Conservation (phyloP, 208 protist species). For the Acanthamoeba divionensis region DNA sequence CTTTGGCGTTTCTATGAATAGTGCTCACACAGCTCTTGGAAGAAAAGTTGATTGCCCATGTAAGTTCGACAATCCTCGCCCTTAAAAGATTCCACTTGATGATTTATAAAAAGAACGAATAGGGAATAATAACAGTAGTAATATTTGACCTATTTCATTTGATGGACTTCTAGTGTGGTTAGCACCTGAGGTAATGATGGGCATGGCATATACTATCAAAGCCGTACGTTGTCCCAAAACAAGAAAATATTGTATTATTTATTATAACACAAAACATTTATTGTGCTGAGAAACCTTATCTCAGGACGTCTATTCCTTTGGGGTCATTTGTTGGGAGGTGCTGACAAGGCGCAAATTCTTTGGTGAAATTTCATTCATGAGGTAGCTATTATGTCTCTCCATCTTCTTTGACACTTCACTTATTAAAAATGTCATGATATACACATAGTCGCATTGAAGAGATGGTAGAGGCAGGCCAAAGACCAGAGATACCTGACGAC, state of each 20-base stretch:
- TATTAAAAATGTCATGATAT: not conserved
- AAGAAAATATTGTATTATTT: too few species aligned
- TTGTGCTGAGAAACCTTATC: too few species aligned
- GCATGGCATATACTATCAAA: slow-evolving; percentile 47
- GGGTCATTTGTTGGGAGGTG: slow-evolving; percentile 27
- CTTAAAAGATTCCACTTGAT: not conserved
- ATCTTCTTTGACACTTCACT: not conserved
- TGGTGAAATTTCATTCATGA: slow-evolving; percentile 58
- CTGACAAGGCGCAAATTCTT: slow-evolving; percentile 58
- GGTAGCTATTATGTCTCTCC: not conserved
- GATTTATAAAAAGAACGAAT: not conserved
- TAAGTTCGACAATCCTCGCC: too few species aligned
- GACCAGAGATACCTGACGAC: slow-evolving; percentile 46
- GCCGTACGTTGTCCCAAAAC: too few species aligned
- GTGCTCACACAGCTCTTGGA: not conserved
- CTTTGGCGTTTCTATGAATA: slow-evolving; percentile 7
- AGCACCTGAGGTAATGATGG: slow-evolving; percentile 31
- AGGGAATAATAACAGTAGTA: too few species aligned
- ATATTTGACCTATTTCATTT: not conserved
- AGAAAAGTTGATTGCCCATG: slow-evolving; percentile 46
- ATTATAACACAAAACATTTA: too few species aligned
- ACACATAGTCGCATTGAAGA: slow-evolving; percentile 41
- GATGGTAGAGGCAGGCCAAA: slow-evolving; percentile 57
- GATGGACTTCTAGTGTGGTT: not conserved
- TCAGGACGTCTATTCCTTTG: slow-evolving; percentile 50